Percentiles rank a stretch among this genome's conserved stretches.
Conservation (phyloP, 1,284 basidiomycete species). For the Ceraceosorus guamensis region DNA sequence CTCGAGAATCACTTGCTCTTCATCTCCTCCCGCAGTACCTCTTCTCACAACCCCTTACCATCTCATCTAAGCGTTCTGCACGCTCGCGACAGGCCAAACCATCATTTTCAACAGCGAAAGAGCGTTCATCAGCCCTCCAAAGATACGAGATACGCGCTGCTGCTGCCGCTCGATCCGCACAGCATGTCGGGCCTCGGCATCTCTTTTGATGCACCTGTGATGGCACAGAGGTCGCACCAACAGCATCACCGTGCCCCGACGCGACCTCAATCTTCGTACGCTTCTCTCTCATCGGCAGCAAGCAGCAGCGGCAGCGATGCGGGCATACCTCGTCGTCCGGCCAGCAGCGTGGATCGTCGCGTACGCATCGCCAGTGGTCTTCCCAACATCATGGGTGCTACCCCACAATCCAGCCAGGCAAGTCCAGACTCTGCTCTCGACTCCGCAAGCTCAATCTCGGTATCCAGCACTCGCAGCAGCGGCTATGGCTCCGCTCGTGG, state of each 20-base stretch:
- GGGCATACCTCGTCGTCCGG: background rate
- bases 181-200: background rate
- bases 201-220: background rate
- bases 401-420: constrained; percentile 5
- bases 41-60: too few species aligned
- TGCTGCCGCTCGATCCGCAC: background rate
- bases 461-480: background rate
- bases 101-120: too few species aligned
- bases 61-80: too few species aligned
- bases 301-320: background rate
- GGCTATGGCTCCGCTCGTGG: background rate
- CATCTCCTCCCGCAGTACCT: too few species aligned
- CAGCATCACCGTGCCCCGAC: background rate
- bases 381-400: constrained; percentile 23
- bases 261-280: background rate
- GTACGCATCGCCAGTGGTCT: constrained; percentile 36
- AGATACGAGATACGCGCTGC: too few species aligned
- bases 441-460: background rate
- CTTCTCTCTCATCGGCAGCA: background rate
- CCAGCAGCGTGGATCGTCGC: constrained; percentile 9
- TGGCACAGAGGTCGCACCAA: background rate
- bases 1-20: too few species aligned
- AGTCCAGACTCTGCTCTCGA: constrained; percentile 5
- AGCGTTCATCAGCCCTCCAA: too few species aligned
- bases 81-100: too few species aligned